Evolutionary conservation across 1,139 yeast genomes (phyloP).

Genomic region (Geotrichum aggregatum): DNA sequence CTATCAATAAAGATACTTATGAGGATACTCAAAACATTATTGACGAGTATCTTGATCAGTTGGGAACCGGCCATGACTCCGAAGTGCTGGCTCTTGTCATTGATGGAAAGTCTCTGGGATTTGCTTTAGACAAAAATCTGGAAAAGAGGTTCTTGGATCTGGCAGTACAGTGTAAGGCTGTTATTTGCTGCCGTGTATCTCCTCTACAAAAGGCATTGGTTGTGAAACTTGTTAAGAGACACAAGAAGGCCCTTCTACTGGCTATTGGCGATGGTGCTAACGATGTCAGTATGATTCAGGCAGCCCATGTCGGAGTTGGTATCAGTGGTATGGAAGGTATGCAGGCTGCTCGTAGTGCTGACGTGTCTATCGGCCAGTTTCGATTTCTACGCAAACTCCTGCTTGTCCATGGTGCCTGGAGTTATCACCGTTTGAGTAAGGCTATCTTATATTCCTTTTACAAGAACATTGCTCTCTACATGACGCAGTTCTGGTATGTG

Average conservation of each 20-base stretch:
- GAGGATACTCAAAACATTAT: conserved; percentile 71
- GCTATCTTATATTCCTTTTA: conserved; percentile 93
- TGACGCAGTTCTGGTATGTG: conserved; percentile 98
- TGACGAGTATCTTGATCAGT: conserved; percentile 69
- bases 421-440: conserved; percentile 86
- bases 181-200: conserved; percentile 94
- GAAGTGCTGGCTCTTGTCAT: conserved; percentile 85
- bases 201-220: conserved; percentile 96
- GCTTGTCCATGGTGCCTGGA: conserved; percentile 96
- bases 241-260: conserved; percentile 65
- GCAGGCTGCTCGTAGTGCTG: conserved; percentile 99
- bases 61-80: conserved; percentile 61
- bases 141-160: conserved; percentile 75
- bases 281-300: conserved; percentile 98
- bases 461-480: conserved; percentile 89
- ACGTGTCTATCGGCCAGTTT: conserved; percentile 95
- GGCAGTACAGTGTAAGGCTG: conserved; percentile 88
- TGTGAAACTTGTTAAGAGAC: conserved; percentile 81
- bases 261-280: conserved; percentile 99
- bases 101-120: conserved; percentile 87
- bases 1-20: conserved; percentile 79
- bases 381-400: conserved; percentile 74
- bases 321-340: conserved; percentile 98
- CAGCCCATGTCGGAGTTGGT: conserved; percentile 98
- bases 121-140: conserved; percentile 74